Percentiles rank a stretch among this genome's conserved stretches.
Conservation (phyloP, 2,329 filamentous ascomycete species). For the Botrytis pseudocinerea region DNA sequence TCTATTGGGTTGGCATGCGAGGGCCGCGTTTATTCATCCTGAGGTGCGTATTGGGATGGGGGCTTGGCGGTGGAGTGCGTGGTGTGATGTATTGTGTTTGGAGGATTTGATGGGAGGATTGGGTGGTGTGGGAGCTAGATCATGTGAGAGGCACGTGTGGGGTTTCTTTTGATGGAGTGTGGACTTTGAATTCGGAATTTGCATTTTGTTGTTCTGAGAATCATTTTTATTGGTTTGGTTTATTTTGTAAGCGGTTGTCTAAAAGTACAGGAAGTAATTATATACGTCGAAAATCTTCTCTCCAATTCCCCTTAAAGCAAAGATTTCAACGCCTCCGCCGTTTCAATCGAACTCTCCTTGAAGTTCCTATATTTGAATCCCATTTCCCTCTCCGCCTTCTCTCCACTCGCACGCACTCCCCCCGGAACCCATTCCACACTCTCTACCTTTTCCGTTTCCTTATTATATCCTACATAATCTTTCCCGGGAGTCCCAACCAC, state of each 20-base stretch:
- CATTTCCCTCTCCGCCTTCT: conserved; percentile 37
- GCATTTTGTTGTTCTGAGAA: not conserved
- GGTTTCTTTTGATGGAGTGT: too few species aligned
- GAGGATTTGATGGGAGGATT: not conserved
- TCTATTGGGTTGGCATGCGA: not conserved
- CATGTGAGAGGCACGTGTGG: not conserved
- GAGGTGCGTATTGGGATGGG: not conserved
- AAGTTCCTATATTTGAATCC: conserved; percentile 38
- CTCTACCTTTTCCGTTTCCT: conserved; percentile 30
- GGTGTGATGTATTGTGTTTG: not conserved
- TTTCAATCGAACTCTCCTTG: conserved; percentile 40
- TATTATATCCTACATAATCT: conserved; percentile 43
- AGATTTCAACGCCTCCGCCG: conserved; percentile 40
- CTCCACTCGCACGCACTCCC: conserved; percentile 34
- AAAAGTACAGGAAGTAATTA: not conserved
- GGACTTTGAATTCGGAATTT: not conserved
- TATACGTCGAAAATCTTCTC: not conserved
- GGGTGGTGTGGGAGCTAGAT: not conserved
- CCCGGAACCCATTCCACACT: conserved; percentile 26
- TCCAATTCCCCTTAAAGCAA: conserved; percentile 24
- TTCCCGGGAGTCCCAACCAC: conserved; percentile 43
- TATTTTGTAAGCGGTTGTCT: not conserved
- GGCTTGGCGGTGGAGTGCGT: not conserved
- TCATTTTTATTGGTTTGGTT: accelerated
- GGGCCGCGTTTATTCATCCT: not conserved